Evolutionary conservation across 345 rosid species (phyloP), one percentile per base, ranked within the genome.

Genomic region (Cochlearia excelsa): DNA sequence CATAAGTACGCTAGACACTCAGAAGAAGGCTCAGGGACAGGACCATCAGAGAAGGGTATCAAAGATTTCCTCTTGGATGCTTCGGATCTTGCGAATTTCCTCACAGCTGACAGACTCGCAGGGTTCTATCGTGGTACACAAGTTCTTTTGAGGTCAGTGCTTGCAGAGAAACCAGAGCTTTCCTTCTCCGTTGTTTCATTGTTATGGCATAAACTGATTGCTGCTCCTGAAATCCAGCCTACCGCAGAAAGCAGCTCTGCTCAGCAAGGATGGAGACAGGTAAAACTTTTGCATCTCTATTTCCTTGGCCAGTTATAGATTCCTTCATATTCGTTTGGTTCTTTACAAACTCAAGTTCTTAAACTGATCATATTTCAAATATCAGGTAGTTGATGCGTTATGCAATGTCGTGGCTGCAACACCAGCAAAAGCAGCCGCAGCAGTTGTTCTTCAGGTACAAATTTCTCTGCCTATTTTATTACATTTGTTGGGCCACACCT

Each of bases 251-350:
- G 98, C 80, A 88, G 95, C 50, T 92, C 98, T 34, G 98, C 98
- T 34, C 98, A 83, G 10, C 98, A 92, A 77, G 98, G 98, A 75
- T 92, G 98, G 98, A 81, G 93, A 86, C 98, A 92, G 96, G 98
- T 92, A 75, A 16, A 67, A 65, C 59, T 42, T 44, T 9, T 43
- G 9, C 49, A 49, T 57, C n/a, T 49, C 30, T 44, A 35, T 47
- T 54, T 62, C 42, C 41, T 28, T 41, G 44, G 43, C 54, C 2
- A 30, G 31, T 41, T 40, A 33, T 50, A 33, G 29, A 57, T 51
- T 58, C 9, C 51, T 64, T 27, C 16, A 37, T 37, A 5, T 38
- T 56, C 29, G 49, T 37, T 57, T 56, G 54, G 9, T 16, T 56
- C 38, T 43, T 62, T 5, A 42, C 46, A 37, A 47, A 16, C 9